Base-by-base conservation (phyloP, 2,329 filamentous ascomycete species). In the Thielaviopsis ethacetica region DNA sequence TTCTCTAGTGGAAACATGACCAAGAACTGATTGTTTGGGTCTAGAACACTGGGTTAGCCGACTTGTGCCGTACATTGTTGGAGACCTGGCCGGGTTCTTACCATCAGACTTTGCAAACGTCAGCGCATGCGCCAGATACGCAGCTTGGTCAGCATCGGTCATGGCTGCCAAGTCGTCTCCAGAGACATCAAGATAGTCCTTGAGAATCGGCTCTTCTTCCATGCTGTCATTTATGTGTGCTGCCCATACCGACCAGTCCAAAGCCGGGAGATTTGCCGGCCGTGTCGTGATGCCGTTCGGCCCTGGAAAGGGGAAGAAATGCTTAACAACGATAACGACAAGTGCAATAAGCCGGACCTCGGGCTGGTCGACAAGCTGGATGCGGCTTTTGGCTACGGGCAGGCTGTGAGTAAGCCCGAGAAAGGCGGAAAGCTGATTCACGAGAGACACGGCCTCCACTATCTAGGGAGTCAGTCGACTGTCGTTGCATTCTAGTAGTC, bases 281-380 rank as follows among this genome's bases (percentile, higher is more conserved):
- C 44, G 50, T 15, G 41, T 27, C 15, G n/a, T 24, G 41, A 57
- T 19, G 73, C 75, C 41, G 67, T 69, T 7, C 76, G 78, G 63
- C 75, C 65, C 22, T 73, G 72, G 65, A 52, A 95, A 81, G 0
- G 91, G 88, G 65, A 88, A 90, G 21, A 86, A 75, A 2, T 95
- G 69, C 65, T 96, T 96, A 3, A 85, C 82, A 3, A 86, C 82
- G 15, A 95, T 76, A 2, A 95, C 73, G 3, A 95, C 69, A 3
- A 88, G 72, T 3, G 83, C 76, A 59, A 89, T 75, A 1, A 96
- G 72, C 51, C 86, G 79, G 5, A 87, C 74, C 66, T 97, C 93
- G 0, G 93, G 89, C 62, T 85, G 78, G 56, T 82, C 75, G 17
- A 83, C 56, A 4, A 63, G 26, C 50, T 60, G 61, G 19, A 62